Evolutionary conservation across 495 filamentous ascomycete genomes (phyloP).

Genomic region (Wilcoxina mikolae): DNA sequence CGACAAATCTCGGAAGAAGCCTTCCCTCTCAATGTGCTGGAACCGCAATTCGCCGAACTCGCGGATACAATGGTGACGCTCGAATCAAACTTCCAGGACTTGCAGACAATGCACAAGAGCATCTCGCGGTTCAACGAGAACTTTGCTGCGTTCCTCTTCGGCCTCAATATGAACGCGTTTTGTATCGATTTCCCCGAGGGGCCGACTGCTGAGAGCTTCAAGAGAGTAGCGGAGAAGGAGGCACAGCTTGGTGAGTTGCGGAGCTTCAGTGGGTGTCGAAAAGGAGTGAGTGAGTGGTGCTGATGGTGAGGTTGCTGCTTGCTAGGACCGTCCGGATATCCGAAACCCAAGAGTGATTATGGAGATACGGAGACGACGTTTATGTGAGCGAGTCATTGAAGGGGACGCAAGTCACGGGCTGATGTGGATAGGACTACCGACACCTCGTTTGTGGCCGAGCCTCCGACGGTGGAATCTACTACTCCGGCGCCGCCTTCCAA

Average conservation of each 20-base stretch:
- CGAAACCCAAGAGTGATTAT: conserved; percentile 8
- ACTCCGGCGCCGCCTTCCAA: conserved; percentile 46
- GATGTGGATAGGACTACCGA: conserved; percentile 60
- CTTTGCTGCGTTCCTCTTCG: conserved; percentile 89
- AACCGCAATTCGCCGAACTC: conserved; percentile 82
- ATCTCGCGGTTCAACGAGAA: conserved; percentile 87
- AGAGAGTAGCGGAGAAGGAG: conserved; percentile 46
- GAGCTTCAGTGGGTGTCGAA: background rate
- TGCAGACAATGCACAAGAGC: conserved; percentile 95
- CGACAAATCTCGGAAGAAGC: conserved; percentile 46
- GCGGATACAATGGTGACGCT: conserved; percentile 89
- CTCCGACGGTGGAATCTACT: conserved; percentile 54
- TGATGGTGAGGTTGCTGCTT: conserved; percentile 8
- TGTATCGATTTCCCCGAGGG: conserved; percentile 97
- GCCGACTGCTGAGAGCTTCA: conserved; percentile 41
- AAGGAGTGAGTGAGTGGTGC: conserved; percentile 6
- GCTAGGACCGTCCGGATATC: conserved; percentile 6
- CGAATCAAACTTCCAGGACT: conserved; percentile 92
- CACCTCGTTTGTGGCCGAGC: conserved; percentile 85
- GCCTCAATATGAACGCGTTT: conserved; percentile 96
- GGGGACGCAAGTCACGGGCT: conserved; percentile 15
- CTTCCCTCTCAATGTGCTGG: conserved; percentile 65
- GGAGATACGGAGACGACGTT: conserved; percentile 65
- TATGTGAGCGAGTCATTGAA: conserved; percentile 42
- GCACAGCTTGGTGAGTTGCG: conserved; percentile 31